These are phyloP conservation scores for Tricholoma terreum DNA, from an alignment of 768 basidiomycete species.

Conservation along the genomic window DNA sequence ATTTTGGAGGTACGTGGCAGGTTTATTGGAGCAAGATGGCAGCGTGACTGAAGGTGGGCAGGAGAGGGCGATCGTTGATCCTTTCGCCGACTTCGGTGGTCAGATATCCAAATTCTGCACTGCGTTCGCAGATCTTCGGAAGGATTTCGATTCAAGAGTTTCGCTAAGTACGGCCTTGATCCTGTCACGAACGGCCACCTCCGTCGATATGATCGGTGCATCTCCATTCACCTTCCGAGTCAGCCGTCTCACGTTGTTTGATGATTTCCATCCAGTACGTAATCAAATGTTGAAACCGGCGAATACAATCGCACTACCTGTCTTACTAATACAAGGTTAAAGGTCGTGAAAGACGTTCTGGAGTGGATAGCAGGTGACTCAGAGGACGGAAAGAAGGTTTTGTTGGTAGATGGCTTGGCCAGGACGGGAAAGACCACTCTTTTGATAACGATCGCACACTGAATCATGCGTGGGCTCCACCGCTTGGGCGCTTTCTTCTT, in stretches of 20 bases:
- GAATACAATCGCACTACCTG: neutral
- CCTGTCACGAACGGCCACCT: neutral
- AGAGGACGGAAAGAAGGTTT: neutral
- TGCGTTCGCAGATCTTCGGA: neutral
- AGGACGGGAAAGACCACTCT: neutral
- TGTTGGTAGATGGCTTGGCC: neutral
- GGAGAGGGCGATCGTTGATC: neutral
- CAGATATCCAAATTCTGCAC: neutral
- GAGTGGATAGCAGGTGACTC: neutral
- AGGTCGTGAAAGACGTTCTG: neutral
- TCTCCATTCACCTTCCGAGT: too few species aligned
- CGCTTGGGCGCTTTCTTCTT: neutral
- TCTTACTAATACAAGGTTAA: neutral
- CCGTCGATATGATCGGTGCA: neutral
- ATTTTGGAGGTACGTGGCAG: neutral
- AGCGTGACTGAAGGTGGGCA: too few species aligned
- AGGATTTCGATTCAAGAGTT: neutral
- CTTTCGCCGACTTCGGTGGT: neutral
- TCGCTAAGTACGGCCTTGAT: neutral
- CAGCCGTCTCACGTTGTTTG: neutral
- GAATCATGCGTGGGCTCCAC: neutral
- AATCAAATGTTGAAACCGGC: neutral
- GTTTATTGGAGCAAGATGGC: neutral
- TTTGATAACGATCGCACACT: neutral
- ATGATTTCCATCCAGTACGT: neutral